Base-by-base conservation (phyloP, 208 protist species). In the Cochliopodium minus region DNA sequence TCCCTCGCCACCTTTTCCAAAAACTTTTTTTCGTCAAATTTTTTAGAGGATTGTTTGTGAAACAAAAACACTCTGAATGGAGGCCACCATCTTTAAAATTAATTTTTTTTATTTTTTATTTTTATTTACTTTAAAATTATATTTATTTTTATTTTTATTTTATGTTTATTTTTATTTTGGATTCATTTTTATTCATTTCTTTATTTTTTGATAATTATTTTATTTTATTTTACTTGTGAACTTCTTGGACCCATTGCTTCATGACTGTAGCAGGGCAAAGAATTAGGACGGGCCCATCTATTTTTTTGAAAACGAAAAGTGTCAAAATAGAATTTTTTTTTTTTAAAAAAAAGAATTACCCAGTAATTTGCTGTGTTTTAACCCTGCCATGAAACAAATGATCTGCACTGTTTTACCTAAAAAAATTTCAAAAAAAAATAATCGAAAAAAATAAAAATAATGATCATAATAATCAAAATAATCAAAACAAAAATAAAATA, bases 341-440 rank as follows among this genome's bases (percentile, higher is more conserved):
- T n/a, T n/a, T n/a, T n/a, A n/a, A n/a, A n/a, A n/a, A n/a, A n/a
- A n/a, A 33, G 4, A 30, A 54, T 20, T 38, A 32, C 57, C 61
- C 30, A 91, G 61, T 51, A 78, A 38, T 15, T 65, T 39, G 4
- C 77, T 85, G 59, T 70, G 64, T 26, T 79, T 59, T 26, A 98
- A 69, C 0, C 74, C 73, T 20, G 82, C 78, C 13, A 96, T 56
- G 62, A 95, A 81, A 6, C 80, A 66, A 0, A 85, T 78, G 13
- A 92, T 65, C 57, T 96, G 87, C 22, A 97, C 76, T 15, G 93
- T 98, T 71, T 98, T 98, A 34, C 86, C 85, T 25, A 91, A 75
- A 9, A 83, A 78, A 77, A 92, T 93, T 56, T 96, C 88, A 68
- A 95, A 88, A 26, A 84, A 88, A 17, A 94, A 62, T 46, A 96